Conservation (phyloP, 192 early-diverging fungal species). For the Podochytrium sp. region DNA sequence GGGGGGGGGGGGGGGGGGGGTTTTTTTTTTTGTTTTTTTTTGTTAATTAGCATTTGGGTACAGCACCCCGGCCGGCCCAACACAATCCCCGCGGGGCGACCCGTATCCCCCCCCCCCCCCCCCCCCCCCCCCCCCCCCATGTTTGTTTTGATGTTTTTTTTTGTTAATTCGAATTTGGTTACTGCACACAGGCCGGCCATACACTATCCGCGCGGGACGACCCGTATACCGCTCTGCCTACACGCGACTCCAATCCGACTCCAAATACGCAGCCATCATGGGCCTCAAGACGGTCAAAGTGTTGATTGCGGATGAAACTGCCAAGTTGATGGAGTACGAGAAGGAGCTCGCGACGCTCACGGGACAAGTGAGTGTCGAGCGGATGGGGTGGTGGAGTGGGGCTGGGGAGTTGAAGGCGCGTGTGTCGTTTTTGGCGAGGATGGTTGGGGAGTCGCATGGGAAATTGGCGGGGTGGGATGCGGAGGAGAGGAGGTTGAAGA, state of each 20-base stretch:
- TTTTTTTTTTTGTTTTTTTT: neutral
- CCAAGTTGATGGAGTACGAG: conserved; percentile 37
- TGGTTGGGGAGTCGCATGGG: conserved; percentile 20
- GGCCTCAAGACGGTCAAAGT: conserved; percentile 50
- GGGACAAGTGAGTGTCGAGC: neutral
- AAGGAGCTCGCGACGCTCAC: conserved; percentile 43
- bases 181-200: conserved; percentile 69
- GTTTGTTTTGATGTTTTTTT: conserved; percentile 2
- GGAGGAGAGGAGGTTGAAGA: conserved; percentile 44
- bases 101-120: conserved; percentile 82
- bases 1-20: no score
- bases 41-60: neutral
- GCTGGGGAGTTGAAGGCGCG: conserved; percentile 23
- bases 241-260: conserved; percentile 69
- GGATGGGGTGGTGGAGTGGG: conserved; percentile 1
- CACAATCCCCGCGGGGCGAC: conserved; percentile 77
- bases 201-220: conserved; percentile 76
- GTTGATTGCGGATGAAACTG: conserved; percentile 39
- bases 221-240: conserved; percentile 87
- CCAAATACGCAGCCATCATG: conserved; percentile 80
- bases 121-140: conserved; percentile 67
- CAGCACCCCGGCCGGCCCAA: conserved; percentile 71
- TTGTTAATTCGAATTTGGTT: neutral
- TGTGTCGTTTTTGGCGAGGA: conserved; percentile 36
- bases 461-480: conserved; percentile 34